Conservation (phyloP, 2,329 filamentous ascomycete genomes). For the Fusarium staphyleae region DNA sequence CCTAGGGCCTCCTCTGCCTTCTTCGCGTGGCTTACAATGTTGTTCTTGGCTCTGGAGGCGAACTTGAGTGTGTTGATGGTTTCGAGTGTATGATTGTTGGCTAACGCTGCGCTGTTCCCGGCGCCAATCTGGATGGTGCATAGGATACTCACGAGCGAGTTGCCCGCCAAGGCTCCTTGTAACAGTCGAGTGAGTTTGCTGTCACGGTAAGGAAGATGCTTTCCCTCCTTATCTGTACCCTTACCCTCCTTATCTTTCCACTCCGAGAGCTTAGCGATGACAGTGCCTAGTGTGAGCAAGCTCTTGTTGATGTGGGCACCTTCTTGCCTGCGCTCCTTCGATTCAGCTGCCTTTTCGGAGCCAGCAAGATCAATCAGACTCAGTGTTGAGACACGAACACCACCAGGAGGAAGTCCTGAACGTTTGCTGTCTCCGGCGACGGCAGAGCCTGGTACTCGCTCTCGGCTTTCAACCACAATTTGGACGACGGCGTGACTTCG, state of each 20-base stretch:
- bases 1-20: conserved; percentile 88
- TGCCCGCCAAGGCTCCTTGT: conserved; percentile 90
- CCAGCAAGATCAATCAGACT: conserved; percentile 96
- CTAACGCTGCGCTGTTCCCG: conserved; percentile 72
- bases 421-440: conserved; percentile 61
- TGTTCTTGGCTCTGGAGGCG: conserved; percentile 95
- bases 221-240: conserved; percentile 78
- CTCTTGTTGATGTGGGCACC: conserved; percentile 99
- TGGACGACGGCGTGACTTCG: conserved; percentile 98
- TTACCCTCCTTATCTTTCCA: conserved; percentile 83
- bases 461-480: conserved; percentile 96
- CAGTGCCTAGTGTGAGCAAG: conserved; percentile 90
- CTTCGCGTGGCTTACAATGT: conserved; percentile 96
- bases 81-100: conserved; percentile 80
- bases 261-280: conserved; percentile 91
- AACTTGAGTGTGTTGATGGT: conserved; percentile 97
- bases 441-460: conserved; percentile 71
- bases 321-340: conserved; percentile 91
- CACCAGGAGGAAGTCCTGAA: conserved; percentile 77
- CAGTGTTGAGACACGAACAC: conserved; percentile 92
- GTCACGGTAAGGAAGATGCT: conserved; percentile 95
- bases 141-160: conserved; percentile 94
- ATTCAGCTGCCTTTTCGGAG: conserved; percentile 93
- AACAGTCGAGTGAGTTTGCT: conserved; percentile 94
- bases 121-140: conserved; percentile 95